Conservation (phyloP, 352 stramenopile genomes). For the Phytophthora quininea region DNA sequence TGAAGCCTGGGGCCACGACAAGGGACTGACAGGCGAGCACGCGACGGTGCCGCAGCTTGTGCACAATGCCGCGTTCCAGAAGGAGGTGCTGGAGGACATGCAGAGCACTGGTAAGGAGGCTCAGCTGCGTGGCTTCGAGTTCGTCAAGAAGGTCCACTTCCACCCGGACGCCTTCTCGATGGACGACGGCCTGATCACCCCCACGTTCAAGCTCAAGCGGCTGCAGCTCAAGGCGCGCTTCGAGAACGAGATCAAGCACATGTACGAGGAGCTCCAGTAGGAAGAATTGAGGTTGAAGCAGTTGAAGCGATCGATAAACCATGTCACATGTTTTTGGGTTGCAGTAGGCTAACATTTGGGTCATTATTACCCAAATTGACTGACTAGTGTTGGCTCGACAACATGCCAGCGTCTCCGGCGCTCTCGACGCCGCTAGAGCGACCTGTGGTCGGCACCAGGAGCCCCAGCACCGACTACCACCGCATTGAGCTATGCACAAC, state of each 20-base stretch:
- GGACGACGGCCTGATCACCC: conserved; percentile 93
- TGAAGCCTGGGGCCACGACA: conserved; percentile 52
- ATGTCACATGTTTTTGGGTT: too few species aligned
- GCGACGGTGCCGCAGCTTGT: conserved; percentile 41
- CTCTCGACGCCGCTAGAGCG: conserved; percentile 10
- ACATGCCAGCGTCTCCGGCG: too few species aligned
- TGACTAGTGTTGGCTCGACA: too few species aligned
- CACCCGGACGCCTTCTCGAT: conserved; percentile 86
- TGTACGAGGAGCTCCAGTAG: conserved; percentile 57
- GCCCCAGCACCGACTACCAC: conserved; percentile 38
- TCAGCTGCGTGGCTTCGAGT: conserved; percentile 93
- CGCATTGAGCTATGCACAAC: conserved; percentile 42
- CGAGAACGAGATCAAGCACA: conserved; percentile 50
- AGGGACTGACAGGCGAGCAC: conserved; percentile 40
- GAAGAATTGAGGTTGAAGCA: not conserved
- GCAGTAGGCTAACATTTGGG: too few species aligned
- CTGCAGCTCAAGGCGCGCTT: conserved; percentile 61
- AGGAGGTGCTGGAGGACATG: conserved; percentile 82
- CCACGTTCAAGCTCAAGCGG: conserved; percentile 96
- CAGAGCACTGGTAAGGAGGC: conserved; percentile 49
- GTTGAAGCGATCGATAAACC: not conserved
- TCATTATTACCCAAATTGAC: too few species aligned
- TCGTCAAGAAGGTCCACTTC: conserved; percentile 88
- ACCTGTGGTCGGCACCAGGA: not conserved
- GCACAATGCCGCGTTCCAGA: conserved; percentile 52